phyloP scores from a whole-genome alignment of 2,329 filamentous ascomycete species.

The Colletotrichum tamarilloi region DNA sequence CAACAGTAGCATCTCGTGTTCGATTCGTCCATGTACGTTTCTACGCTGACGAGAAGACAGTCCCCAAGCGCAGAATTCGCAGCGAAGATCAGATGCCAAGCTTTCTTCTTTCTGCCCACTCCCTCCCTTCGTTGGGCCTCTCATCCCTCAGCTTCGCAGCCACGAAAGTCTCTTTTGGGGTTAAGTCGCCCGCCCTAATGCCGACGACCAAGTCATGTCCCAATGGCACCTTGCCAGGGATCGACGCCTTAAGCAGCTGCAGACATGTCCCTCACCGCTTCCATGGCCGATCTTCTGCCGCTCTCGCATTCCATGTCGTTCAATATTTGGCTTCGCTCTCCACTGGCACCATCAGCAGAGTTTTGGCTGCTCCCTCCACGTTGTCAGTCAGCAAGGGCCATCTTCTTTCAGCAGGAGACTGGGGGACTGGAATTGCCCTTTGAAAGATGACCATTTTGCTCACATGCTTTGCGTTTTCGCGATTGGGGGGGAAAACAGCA shows the following conservation, averaged over 20 bases:
- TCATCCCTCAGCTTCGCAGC: neutral
- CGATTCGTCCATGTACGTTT: neutral
- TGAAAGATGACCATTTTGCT: neutral
- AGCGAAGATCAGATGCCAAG: neutral
- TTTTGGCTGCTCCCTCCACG: slow-evolving; percentile 7
- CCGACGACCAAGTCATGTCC: neutral
- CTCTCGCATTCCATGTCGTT: slow-evolving; percentile 8
- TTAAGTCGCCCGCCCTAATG: neutral
- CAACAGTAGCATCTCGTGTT: neutral
- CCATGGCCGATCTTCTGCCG: neutral
- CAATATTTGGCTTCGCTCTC: slow-evolving; percentile 2
- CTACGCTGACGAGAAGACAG: neutral
- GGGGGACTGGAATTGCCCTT: neutral
- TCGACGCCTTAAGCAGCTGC: neutral
- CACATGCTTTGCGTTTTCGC: slow-evolving; percentile 6
- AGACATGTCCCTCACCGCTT: neutral
- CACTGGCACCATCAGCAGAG: slow-evolving; percentile 13
- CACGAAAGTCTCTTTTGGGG: slow-evolving; percentile 1
- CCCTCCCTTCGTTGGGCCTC: neutral
- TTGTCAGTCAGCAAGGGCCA: neutral
- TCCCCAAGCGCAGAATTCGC: neutral
- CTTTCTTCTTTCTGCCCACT: slow-evolving; percentile 2
- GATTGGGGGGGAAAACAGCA: neutral
- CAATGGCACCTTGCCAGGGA: slow-evolving; percentile 6
- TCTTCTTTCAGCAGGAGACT: neutral